These are phyloP conservation scores for Pseudopyrenochaeta lycopersici DNA, from an alignment of 2,329 filamentous ascomycete species.

Conservation along the genomic window DNA sequence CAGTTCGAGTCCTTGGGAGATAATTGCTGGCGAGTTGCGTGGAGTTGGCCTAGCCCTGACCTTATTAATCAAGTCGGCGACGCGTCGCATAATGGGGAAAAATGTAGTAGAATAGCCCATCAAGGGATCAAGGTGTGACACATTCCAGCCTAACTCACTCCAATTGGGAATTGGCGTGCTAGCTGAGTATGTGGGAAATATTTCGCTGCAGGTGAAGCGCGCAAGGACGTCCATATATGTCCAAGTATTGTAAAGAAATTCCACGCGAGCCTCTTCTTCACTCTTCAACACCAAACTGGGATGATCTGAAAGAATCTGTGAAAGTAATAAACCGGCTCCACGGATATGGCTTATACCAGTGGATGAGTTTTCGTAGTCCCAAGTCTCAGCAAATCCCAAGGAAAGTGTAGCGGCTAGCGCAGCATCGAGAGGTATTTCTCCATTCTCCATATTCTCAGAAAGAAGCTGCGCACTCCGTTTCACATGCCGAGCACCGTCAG, in stretches of 20 bases:
- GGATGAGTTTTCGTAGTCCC: slow-evolving; percentile 69
- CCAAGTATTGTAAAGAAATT: slow-evolving; percentile 74
- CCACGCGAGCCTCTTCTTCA: slow-evolving; percentile 56
- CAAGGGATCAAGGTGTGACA: slow-evolving; percentile 65
- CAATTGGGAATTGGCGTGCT: slow-evolving; percentile 36
- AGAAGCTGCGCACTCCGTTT: slow-evolving; percentile 66
- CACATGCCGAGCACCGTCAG: slow-evolving; percentile 72
- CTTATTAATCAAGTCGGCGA: slow-evolving; percentile 68
- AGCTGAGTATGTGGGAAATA: slow-evolving; percentile 60
- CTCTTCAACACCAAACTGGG: slow-evolving; percentile 45
- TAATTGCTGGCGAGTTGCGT: slow-evolving; percentile 66
- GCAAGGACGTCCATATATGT: slow-evolving; percentile 77
- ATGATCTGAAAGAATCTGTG: slow-evolving; percentile 62
- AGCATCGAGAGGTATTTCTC: slow-evolving; percentile 67
- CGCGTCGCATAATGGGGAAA: slow-evolving; percentile 71
- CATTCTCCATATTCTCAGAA: slow-evolving; percentile 60
- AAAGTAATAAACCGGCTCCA: slow-evolving; percentile 69
- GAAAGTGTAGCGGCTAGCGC: slow-evolving; percentile 72
- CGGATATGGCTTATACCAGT: slow-evolving; percentile 72
- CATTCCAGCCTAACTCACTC: slow-evolving; percentile 6
- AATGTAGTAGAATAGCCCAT: slow-evolving; percentile 73
- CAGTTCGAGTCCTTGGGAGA: slow-evolving; percentile 68
- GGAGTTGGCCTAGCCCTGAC: slow-evolving; percentile 59
- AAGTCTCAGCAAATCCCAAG: slow-evolving; percentile 73
- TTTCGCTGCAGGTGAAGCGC: slow-evolving; percentile 69